These are phyloP conservation scores for Alternaria brassicae DNA, from an alignment of 2,329 filamentous ascomycete species.

Conservation along the genomic window DNA sequence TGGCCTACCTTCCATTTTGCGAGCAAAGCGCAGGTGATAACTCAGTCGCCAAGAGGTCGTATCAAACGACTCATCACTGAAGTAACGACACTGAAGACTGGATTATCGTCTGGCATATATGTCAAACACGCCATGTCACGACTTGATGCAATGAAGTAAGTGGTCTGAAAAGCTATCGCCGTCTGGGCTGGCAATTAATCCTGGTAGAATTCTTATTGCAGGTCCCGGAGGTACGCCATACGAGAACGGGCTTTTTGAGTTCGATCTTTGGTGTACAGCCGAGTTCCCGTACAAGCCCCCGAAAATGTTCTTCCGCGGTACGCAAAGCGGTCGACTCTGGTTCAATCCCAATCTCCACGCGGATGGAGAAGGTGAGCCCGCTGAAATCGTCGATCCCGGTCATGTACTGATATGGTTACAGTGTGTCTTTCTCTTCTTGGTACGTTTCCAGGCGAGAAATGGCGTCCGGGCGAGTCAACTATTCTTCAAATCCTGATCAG, in stretches of 20 bases:
- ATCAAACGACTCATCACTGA: constrained; percentile 55
- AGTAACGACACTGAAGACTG: constrained; percentile 53
- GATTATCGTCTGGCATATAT: constrained; percentile 59
- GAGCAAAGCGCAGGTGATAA: not conserved
- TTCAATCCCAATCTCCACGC: constrained; percentile 62
- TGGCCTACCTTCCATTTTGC: not conserved
- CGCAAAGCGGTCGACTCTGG: not conserved
- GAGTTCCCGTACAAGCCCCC: constrained; percentile 55
- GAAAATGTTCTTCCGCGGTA: not conserved
- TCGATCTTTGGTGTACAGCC: constrained; percentile 55
- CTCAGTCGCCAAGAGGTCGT: constrained; percentile 41
- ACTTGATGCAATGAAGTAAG: constrained; percentile 56
- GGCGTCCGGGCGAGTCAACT: constrained; percentile 56
- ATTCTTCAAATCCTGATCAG: constrained; percentile 60
- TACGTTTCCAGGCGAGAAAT: constrained; percentile 44
- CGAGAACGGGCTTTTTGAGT: constrained; percentile 61
- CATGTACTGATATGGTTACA: not conserved
- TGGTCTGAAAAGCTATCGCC: not conserved
- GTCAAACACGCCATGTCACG: constrained; percentile 55
- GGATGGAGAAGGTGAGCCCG: constrained; percentile 54
- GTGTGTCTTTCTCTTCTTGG: constrained; percentile 42
- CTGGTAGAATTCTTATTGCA: constrained; percentile 44
- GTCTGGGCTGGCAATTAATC: not conserved
- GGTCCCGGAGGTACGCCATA: constrained; percentile 61
- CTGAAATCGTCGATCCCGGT: not conserved